Evolutionary conservation across 1,139 yeast genomes (phyloP).

Genomic region (Pichia inconspicua): DNA sequence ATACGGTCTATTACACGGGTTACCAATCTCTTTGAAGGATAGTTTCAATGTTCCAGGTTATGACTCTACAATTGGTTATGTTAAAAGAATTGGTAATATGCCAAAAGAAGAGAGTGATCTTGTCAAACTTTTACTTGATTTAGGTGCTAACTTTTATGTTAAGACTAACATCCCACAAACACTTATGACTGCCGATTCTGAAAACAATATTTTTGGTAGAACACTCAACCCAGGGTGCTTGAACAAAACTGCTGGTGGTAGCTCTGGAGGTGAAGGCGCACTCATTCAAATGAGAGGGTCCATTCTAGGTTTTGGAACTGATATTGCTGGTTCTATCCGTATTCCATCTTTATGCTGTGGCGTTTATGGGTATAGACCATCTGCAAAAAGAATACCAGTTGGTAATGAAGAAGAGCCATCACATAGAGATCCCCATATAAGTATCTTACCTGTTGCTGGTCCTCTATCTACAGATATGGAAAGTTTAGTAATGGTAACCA

Average conservation of each 20-base stretch:
- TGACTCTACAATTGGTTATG: constrained; percentile 47
- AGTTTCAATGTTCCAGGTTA: constrained; percentile 50
- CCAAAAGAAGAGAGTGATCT: constrained; percentile 36
- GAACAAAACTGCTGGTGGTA: constrained; percentile 50
- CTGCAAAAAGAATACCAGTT: constrained; percentile 32
- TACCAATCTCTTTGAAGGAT: constrained; percentile 52
- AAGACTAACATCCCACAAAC: constrained; percentile 36
- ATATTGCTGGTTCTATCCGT: constrained; percentile 37
- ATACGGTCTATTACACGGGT: constrained; percentile 44
- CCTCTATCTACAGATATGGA: no score
- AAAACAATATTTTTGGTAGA: constrained; percentile 38
- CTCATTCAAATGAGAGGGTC: constrained; percentile 57
- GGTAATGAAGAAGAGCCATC: constrained; percentile 29
- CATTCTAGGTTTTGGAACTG: constrained; percentile 56
- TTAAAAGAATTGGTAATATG: constrained; percentile 37
- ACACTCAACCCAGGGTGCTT: constrained; percentile 44
- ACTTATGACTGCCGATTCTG: constrained; percentile 43
- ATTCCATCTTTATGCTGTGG: constrained; percentile 35
- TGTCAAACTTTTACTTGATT: constrained; percentile 35
- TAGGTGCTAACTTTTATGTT: constrained; percentile 47
- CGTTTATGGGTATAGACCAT: constrained; percentile 32
- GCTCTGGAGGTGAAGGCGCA: constrained; percentile 71
- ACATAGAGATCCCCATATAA: constrained; percentile 19
- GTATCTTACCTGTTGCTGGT: constrained; percentile 16
- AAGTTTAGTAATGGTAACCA: no score